These are phyloP conservation scores for Podaxis sp. DNA, from an alignment of 768 basidiomycete genomes.

Conservation along the genomic window DNA sequence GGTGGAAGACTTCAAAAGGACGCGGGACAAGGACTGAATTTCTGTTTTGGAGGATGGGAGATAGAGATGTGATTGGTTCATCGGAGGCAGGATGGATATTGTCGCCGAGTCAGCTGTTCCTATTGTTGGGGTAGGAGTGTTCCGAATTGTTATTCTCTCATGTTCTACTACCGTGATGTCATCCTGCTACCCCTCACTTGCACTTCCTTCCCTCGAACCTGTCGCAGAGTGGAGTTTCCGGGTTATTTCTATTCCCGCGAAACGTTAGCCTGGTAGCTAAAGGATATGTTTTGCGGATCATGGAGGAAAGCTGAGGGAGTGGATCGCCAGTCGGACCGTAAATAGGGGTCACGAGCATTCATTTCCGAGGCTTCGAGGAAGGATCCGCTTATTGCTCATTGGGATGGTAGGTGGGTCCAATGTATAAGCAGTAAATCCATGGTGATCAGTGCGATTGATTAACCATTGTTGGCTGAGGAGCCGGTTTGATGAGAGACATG, in stretches of 20 bases:
- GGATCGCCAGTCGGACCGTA: neutral
- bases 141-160: neutral
- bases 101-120: neutral
- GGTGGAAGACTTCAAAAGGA: slow-evolving; percentile 84
- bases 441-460: neutral
- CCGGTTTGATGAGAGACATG: neutral
- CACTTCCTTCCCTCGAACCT: neutral
- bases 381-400: neutral
- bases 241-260: neutral
- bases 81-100: neutral
- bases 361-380: neutral
- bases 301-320: neutral
- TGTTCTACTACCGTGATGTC: slow-evolving; percentile 10
- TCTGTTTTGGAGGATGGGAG: neutral
- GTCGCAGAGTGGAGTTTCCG: neutral
- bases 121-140: neutral
- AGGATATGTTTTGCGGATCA: neutral
- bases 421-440: neutral
- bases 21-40: slow-evolving; percentile 26
- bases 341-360: neutral
- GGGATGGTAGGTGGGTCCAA: neutral
- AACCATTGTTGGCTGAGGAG: neutral
- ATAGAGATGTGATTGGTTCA: neutral
- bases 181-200: neutral
- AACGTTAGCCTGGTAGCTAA: neutral